Conservation (phyloP, 139 green algal genomes). For the Pseudopediastrum boryanum region DNA sequence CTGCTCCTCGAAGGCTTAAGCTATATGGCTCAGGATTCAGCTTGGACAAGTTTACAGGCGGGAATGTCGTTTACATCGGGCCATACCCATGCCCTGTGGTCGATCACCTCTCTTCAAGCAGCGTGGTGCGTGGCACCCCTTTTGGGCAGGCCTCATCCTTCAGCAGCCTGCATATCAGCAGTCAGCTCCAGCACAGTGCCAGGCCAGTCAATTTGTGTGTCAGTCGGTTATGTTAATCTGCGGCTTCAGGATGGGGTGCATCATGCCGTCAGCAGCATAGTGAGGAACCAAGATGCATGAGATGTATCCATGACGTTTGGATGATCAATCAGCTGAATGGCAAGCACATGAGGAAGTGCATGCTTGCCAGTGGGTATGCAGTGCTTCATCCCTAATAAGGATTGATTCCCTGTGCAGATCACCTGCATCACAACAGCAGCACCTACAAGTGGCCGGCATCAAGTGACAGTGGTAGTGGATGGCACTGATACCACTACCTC, state of each 20-base stretch:
- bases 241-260: background rate
- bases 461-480: slow-evolving; percentile 9
- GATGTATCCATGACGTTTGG: too few species aligned
- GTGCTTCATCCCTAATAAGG: too few species aligned
- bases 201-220: background rate
- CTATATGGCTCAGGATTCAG: slow-evolving; percentile 6
- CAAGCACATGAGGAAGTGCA: too few species aligned
- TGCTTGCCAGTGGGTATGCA: too few species aligned
- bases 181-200: background rate
- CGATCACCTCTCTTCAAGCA: background rate
- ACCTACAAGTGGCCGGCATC: background rate
- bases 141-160: background rate
- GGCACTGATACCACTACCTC: background rate
- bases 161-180: background rate
- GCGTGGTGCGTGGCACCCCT: background rate
- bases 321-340: too few species aligned
- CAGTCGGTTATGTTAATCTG: background rate
- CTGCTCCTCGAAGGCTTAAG: background rate
- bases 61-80: slow-evolving; percentile 1
- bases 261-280: background rate
- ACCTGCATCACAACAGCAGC: slow-evolving; percentile 8
- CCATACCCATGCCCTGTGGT: background rate
- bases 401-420: background rate
- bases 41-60: slow-evolving; percentile 3
- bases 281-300: background rate